Conservation (phyloP, 306 rosid genomes). For the Sicyos edulis region DNA sequence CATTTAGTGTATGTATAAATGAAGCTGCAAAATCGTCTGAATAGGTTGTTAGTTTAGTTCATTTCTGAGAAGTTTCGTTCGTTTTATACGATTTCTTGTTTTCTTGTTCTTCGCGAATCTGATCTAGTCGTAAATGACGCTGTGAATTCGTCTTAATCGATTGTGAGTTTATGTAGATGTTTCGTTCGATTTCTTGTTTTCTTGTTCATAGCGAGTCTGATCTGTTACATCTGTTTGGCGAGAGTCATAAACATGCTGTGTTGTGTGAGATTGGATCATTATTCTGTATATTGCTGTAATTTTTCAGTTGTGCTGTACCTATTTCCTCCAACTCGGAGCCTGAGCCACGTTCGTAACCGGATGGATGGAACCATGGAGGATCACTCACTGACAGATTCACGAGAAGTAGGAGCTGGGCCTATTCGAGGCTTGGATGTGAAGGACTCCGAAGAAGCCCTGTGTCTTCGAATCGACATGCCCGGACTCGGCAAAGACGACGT, state of each 20-base stretch:
- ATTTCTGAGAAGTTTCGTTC: background rate
- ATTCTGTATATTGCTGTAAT: background rate
- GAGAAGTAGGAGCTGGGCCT: slow-evolving; percentile 43
- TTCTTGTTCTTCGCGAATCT: too few relatives aligned
- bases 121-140: too few relatives aligned
- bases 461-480: slow-evolving; percentile 66
- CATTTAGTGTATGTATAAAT: too few relatives aligned
- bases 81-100: too few relatives aligned
- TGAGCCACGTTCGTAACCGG: slow-evolving; percentile 68
- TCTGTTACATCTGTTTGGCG: background rate
- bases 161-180: too few relatives aligned
- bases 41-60: too few relatives aligned
- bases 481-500: slow-evolving; percentile 61
- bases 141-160: too few relatives aligned
- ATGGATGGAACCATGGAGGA: slow-evolving; percentile 69
- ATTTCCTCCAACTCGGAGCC: slow-evolving; percentile 50
- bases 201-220: background rate
- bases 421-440: slow-evolving; percentile 64
- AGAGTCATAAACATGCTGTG: background rate
- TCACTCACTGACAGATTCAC: slow-evolving; percentile 39
- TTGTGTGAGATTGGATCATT: too few relatives aligned
- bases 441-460: slow-evolving; percentile 45
- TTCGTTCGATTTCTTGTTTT: background rate
- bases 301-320: slow-evolving; percentile 60
- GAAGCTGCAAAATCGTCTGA: too few relatives aligned